Evolutionary conservation across 179 eudicot species (phyloP).

Genomic region (Silene vulgaris): DNA sequence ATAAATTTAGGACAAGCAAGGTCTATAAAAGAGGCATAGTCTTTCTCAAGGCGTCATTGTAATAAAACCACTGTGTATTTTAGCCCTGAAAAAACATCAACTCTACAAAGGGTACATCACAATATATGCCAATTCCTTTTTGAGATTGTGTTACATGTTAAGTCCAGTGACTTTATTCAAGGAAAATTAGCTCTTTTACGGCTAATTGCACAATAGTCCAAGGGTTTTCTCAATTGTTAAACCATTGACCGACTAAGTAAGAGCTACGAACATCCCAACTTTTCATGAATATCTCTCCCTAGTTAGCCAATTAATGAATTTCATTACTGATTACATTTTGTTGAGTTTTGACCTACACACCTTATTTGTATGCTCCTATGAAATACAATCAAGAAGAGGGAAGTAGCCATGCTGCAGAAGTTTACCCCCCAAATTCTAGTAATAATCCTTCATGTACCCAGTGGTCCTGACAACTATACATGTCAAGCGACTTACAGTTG

Average conservation of each 20-base stretch:
- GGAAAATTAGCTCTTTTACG: background rate
- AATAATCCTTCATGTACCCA: background rate
- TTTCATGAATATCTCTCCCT: background rate
- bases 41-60: too few species aligned
- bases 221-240: background rate
- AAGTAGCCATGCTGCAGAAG: background rate
- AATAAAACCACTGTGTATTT: too few species aligned
- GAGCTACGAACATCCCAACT: background rate
- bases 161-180: background rate
- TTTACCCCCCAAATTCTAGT: background rate
- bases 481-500: background rate
- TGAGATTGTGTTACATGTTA: background rate
- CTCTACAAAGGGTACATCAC: too few species aligned
- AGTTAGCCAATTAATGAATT: background rate
- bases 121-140: background rate
- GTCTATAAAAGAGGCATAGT: background rate
- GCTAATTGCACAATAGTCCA: background rate
- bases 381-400: background rate
- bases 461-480: background rate
- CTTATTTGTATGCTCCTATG: background rate
- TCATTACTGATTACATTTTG: background rate
- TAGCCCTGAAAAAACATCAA: too few species aligned
- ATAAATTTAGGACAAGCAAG: background rate
- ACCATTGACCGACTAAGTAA: background rate
- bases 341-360: slow-evolving; percentile 4